Base-by-base conservation (phyloP, 2,329 filamentous ascomycete species). In the Fusarium musae region DNA sequence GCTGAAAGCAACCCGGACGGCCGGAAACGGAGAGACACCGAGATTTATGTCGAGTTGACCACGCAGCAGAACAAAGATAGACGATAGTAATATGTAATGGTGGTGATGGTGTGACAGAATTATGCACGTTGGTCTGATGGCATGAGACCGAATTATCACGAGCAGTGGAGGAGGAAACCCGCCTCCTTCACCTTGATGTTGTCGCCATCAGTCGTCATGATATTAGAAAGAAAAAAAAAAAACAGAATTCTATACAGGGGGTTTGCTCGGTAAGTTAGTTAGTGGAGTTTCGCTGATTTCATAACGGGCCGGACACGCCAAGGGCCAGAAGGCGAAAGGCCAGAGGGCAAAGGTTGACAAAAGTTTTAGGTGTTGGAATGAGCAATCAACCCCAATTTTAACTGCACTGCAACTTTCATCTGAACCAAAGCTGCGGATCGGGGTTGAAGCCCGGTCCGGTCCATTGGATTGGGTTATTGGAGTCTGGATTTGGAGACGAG, bases 21-120 rank as follows among this genome's bases (percentile, higher is more conserved):
- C 71, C 71, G 75, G 75, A 72, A 74, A 76, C 71, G 75, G 74
- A 75, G 74, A 75, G 68, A 72, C 58, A 61, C 74, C 72, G 66
- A 75, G 70, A 59, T 28, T 37, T 36, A 28, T 52, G 44, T 26
- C 21, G 12, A 39, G 19, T 30, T 23, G 21, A 49, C 32, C 32
- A 26, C 32, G 9, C 36, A 30, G 47, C 23, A 32, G 28, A n/a
- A 13, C n/a, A 44, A 47, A 44, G 50, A 46, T 34, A 36, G 39
- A 62, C 59, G 32, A 32, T 53, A 39, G 50, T 54, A 46, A 53
- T 37, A 52, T 59, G 16, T 44, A 32, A 19, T 44, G 36, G 53
- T 50, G 10, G 23, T 54, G 19, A 54, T 39, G 50, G 50, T 54
- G 34, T 40, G 46, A 36, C 50, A 62, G 26, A 69, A 61, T 54